Evolutionary conservation across 2,329 filamentous ascomycete species (phyloP).

Genomic region (Trichothecium sympodiale): DNA sequence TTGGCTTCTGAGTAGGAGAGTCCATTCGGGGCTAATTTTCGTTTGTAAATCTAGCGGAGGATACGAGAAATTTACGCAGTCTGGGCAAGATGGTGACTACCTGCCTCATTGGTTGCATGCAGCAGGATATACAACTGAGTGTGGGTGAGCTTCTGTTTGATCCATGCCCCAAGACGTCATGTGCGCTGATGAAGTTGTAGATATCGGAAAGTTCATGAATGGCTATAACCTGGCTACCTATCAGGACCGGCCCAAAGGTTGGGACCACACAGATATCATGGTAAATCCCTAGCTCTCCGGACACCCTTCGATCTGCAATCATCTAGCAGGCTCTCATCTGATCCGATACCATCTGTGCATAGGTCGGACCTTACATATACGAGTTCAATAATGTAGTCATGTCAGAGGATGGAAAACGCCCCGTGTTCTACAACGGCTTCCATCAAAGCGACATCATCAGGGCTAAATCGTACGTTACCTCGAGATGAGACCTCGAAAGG

Average conservation of each 20-base stretch:
- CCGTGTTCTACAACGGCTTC: slow-evolving; percentile 4
- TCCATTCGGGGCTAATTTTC: too few relatives aligned
- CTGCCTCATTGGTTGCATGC: slow-evolving; percentile 8
- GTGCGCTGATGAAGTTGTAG: too few relatives aligned
- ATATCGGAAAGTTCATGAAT: slow-evolving; percentile 9
- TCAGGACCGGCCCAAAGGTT: slow-evolving; percentile 5
- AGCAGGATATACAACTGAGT: slow-evolving; percentile 8
- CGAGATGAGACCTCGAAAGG: too few relatives aligned
- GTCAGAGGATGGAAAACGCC: slow-evolving; percentile 5
- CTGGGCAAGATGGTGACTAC: slow-evolving; percentile 6
- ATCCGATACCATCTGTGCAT: not conserved
- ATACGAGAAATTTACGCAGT: too few relatives aligned
- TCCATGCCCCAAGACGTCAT: too few relatives aligned
- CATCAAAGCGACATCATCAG: slow-evolving; percentile 7
- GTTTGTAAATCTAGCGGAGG: too few relatives aligned
- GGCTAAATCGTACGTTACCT: slow-evolving; percentile 8
- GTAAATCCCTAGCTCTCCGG: too few relatives aligned
- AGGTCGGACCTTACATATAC: slow-evolving; percentile 8
- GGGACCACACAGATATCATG: slow-evolving; percentile 6
- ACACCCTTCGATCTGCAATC: too few relatives aligned
- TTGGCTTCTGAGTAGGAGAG: too few relatives aligned
- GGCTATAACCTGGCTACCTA: slow-evolving; percentile 7
- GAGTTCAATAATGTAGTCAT: slow-evolving; percentile 7
- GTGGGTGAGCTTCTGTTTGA: too few relatives aligned
- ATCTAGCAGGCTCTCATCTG: slow-evolving; percentile 1